Base-by-base conservation (phyloP, 495 filamentous ascomycete species). In the Massariosphaeria phaeospora region DNA sequence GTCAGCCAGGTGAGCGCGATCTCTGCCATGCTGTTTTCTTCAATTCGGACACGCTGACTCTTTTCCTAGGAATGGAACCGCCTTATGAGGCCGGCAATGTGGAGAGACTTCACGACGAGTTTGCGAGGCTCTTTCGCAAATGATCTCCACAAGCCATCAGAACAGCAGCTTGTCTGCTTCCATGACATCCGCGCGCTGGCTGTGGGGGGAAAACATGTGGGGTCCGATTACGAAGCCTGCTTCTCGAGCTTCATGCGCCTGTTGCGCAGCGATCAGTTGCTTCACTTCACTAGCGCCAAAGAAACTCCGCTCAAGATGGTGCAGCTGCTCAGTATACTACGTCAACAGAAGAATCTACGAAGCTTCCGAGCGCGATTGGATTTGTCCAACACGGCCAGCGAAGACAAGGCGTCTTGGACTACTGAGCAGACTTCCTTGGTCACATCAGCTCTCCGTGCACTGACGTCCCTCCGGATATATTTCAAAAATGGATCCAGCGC, bases 381-480 rank as follows among this genome's bases (percentile, higher is more conserved):
- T 39, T 52, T 52, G 2, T 25, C 35, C 12, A 23, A 50, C 18
- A 50, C 26, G 24, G 30, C 17, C 38, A 43, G 29, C 35, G 21
- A 52, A 13, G 24, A 52, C 29, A 15, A 8, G 26, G 38, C 35
- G 20, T 29, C 49, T n/a, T 43, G 49, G 38, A 38, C 21, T 12
- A 33, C 49, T 39, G 49, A 31, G 38, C 35, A 52, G 11, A 43
- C 35, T 30, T n/a, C 34, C 38, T 52, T 43, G 12, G 7, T 52
- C 36, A 52, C 17, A 26, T 42, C 49, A 42, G 34, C 49, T 24
- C 24, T 41, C 8, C 35, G 38, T 18, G 18, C 49, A 23, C 26
- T 52, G 38, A 52, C 17, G 31, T 52, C 49, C 15, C 49, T 52
- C 49, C 38, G 49, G 27, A 39, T 52, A 24, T 52, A 52, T 43